Percentiles rank a stretch among this genome's conserved stretches.
phyloP scores from a whole-genome alignment of 2,329 filamentous ascomycete genomes.

The Botrytis byssoidea region DNA sequence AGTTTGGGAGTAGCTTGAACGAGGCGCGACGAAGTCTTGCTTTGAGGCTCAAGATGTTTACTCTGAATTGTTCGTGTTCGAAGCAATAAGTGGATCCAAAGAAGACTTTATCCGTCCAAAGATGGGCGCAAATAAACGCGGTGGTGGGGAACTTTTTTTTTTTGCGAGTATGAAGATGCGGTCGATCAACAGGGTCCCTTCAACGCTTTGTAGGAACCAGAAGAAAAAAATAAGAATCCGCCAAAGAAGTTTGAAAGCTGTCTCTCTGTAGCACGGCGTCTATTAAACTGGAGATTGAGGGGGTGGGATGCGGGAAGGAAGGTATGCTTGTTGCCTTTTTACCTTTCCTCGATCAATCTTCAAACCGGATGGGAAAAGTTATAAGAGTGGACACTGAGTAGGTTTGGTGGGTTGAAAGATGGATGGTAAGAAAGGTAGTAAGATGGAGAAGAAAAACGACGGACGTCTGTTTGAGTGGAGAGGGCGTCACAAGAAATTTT shows the following conservation, averaged over 20 bases:
- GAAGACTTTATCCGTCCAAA: conserved; percentile 23
- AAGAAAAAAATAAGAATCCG: conserved; percentile 11
- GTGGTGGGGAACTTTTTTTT: conserved; percentile 22
- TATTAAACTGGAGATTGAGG: conserved; percentile 22
- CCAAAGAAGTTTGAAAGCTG: conserved; percentile 2
- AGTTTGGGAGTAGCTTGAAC: conserved; percentile 12
- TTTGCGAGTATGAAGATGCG: conserved; percentile 5
- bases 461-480: conserved; percentile 12
- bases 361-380: conserved; percentile 1
- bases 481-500: conserved; percentile 13
- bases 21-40: conserved; percentile 16
- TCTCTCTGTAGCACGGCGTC: conserved; percentile 18
- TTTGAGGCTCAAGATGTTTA: conserved; percentile 22
- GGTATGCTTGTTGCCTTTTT: conserved; percentile 16
- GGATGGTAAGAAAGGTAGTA: conserved; percentile 9
- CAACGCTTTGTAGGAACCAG: conserved; percentile 11
- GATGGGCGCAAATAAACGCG: conserved; percentile 22
- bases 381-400: conserved; percentile 8
- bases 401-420: not conserved
- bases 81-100: conserved; percentile 22
- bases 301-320: conserved; percentile 15
- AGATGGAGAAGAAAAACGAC: conserved; percentile 2
- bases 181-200: conserved; percentile 21
- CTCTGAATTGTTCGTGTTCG: conserved; percentile 21
- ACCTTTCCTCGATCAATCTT: conserved; percentile 8